Evolutionary conservation across 2,329 filamentous ascomycete genomes (phyloP).

Genomic region (Trichoderma breve): DNA sequence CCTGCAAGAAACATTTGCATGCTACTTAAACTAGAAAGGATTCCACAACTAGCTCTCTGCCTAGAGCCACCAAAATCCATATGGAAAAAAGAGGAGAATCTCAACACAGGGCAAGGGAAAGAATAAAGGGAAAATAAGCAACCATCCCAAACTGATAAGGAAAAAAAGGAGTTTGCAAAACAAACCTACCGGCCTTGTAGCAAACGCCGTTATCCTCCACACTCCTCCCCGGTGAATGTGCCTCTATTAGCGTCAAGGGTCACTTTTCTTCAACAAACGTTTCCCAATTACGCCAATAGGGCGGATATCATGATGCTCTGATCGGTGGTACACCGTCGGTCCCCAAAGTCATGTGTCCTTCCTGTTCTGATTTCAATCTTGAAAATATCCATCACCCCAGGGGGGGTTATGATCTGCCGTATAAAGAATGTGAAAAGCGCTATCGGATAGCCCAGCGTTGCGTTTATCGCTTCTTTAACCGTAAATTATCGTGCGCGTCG

Average conservation of each 20-base stretch:
- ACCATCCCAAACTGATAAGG: constrained; percentile 12
- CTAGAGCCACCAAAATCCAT: background rate
- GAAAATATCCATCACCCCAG: constrained; percentile 24
- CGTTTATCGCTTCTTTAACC: constrained; percentile 22
- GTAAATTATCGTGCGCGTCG: background rate
- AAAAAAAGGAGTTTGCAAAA: constrained; percentile 5
- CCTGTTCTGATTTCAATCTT: constrained; percentile 1
- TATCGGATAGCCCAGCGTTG: constrained; percentile 29
- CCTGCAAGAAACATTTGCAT: background rate
- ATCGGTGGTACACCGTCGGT: background rate
- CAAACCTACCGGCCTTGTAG: constrained; percentile 9
- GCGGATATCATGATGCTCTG: constrained; percentile 15
- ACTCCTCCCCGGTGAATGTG: background rate
- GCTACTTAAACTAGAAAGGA: background rate
- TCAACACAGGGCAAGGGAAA: background rate
- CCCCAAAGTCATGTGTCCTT: background rate
- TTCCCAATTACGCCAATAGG: background rate
- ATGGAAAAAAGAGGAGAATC: background rate
- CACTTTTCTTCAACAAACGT: background rate
- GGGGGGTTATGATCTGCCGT: constrained; percentile 25
- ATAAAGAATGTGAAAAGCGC: constrained; percentile 31
- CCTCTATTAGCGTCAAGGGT: background rate
- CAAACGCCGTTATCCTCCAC: constrained; percentile 15
- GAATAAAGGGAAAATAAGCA: background rate
- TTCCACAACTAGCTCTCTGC: background rate